A percentile compares a stretch with the other conserved stretches of the same genome.
phyloP scores from a whole-genome alignment of 768 basidiomycete genomes.

The Lyophyllum atratum region DNA sequence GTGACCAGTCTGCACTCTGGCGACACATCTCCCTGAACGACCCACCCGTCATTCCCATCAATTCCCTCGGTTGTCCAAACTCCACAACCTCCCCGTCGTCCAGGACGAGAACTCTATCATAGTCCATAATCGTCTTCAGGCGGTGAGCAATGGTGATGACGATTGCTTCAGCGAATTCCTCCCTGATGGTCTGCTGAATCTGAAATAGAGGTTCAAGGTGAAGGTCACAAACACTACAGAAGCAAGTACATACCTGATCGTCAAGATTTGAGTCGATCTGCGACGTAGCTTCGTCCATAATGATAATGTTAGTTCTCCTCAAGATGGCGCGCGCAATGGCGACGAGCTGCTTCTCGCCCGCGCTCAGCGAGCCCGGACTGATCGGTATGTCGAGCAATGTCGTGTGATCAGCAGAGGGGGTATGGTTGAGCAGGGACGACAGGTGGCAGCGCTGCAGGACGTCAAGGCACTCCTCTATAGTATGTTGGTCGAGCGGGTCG shows the following conservation, averaged over 20 bases:
- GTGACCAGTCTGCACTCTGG: slow-evolving; percentile 56
- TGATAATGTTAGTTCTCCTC: slow-evolving; percentile 63
- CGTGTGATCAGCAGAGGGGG: slow-evolving; percentile 30
- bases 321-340: slow-evolving; percentile 71
- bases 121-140: slow-evolving; percentile 75
- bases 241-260: slow-evolving; percentile 48
- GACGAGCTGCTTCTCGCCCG: slow-evolving; percentile 78
- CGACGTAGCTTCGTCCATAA: slow-evolving; percentile 80
- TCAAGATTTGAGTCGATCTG: slow-evolving; percentile 73
- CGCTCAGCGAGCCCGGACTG: slow-evolving; percentile 66
- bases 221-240: not conserved
- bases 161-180: slow-evolving; percentile 69
- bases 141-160: slow-evolving; percentile 87
- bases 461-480: slow-evolving; percentile 62
- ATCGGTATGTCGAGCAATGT: slow-evolving; percentile 61
- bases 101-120: slow-evolving; percentile 74
- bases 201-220: slow-evolving; percentile 20
- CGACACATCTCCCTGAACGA: slow-evolving; percentile 71
- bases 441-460: slow-evolving; percentile 70
- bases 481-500: slow-evolving; percentile 63
- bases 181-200: slow-evolving; percentile 75
- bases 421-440: slow-evolving; percentile 41
- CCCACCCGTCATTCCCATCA: slow-evolving; percentile 56
- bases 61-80: slow-evolving; percentile 63
- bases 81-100: slow-evolving; percentile 74